Conservation (phyloP, 164 flowering plant genomes). For the Amborella trichopoda region DNA sequence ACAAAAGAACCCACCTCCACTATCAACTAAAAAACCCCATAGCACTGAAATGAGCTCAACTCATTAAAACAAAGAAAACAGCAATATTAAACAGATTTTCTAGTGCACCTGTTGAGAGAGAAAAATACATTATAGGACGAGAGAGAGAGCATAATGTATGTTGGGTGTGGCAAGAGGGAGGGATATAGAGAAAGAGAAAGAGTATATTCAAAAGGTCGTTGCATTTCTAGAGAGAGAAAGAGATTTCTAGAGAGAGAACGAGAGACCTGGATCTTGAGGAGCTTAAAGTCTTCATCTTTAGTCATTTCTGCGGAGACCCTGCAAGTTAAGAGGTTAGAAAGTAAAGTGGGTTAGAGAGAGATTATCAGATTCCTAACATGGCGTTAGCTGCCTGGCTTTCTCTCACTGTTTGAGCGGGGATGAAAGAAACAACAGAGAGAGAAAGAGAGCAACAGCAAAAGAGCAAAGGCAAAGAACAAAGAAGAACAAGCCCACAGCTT, state of each 20-base stretch:
- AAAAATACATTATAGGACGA: background rate
- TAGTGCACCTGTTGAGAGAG: background rate
- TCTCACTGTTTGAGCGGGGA: too few relatives aligned
- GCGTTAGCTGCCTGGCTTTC: too few relatives aligned
- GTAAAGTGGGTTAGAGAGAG: too few relatives aligned
- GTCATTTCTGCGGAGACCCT: constrained; percentile 34
- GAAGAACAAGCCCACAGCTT: too few relatives aligned
- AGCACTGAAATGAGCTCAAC: too few relatives aligned
- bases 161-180: background rate
- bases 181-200: background rate
- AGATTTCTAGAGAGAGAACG: constrained; percentile 5
- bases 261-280: constrained; percentile 73
- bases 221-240: background rate
- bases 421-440: too few relatives aligned
- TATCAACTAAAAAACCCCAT: background rate
- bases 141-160: background rate
- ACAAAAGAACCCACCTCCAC: constrained; percentile 7
- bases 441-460: too few relatives aligned
- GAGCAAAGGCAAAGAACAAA: too few relatives aligned
- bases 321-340: too few relatives aligned
- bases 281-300: constrained; percentile 75
- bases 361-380: too few relatives aligned
- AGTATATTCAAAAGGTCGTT: background rate
- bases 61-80: too few relatives aligned
- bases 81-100: too few relatives aligned